Percentiles rank a stretch among this genome's conserved stretches.
phyloP scores from a whole-genome alignment of 1,284 basidiomycete genomes.

The Pseudozyma hubeiensis region DNA sequence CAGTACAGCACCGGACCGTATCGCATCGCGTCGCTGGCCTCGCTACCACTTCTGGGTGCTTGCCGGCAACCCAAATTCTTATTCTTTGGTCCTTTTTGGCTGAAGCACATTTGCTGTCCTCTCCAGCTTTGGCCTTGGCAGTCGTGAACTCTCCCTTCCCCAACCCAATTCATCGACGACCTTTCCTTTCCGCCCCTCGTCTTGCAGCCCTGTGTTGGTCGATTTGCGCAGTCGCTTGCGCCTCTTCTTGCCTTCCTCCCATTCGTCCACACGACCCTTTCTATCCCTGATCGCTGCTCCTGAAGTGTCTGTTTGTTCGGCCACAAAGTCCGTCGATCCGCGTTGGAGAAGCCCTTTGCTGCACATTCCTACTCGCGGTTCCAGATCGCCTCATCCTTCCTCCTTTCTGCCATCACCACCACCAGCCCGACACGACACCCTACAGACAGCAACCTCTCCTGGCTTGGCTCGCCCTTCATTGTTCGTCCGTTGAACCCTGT shows the following conservation, averaged over 20 bases:
- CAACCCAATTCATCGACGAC: no score
- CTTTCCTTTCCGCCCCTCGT: neutral
- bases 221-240: neutral
- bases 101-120: neutral
- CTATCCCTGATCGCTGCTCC: slow-evolving; percentile 8
- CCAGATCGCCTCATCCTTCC: slow-evolving; percentile 18
- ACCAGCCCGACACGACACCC: no score
- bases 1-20: neutral
- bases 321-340: slow-evolving; percentile 26
- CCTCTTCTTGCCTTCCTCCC: slow-evolving; percentile 4
- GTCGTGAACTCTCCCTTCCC: no score
- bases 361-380: slow-evolving; percentile 36
- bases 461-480: neutral
- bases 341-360: slow-evolving; percentile 8
- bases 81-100: neutral
- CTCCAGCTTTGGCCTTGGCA: neutral
- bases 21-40: neutral
- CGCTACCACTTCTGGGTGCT: slow-evolving; percentile 1
- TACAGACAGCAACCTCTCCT: neutral
- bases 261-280: slow-evolving; percentile 5
- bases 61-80: neutral
- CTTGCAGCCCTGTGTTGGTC: neutral
- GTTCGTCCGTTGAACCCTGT: no score
- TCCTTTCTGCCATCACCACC: slow-evolving; percentile 1
- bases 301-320: slow-evolving; percentile 31